Conservation (phyloP, 2,329 filamentous ascomycete species). For the Calonectria pteridis region DNA sequence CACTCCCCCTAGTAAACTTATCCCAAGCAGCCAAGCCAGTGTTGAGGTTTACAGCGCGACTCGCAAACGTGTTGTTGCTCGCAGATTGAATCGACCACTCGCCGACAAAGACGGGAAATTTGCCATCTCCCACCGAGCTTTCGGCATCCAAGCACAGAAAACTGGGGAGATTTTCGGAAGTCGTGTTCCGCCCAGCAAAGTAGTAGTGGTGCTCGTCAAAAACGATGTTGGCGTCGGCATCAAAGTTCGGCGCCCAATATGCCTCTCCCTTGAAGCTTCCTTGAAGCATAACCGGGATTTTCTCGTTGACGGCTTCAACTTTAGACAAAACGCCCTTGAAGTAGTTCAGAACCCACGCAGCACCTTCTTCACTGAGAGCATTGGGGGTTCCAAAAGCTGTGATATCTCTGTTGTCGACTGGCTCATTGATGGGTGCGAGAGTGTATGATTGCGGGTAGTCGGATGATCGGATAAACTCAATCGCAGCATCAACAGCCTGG, state of each 20-base stretch:
- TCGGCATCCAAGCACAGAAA: conserved; percentile 20
- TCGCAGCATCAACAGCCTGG: conserved; percentile 15
- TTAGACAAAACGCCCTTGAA: conserved; percentile 21
- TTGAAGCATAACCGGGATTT: conserved; percentile 26
- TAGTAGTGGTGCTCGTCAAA: conserved; percentile 23
- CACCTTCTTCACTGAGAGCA: conserved; percentile 13
- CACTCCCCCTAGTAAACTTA: conserved; percentile 6
- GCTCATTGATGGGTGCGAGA: conserved; percentile 22
- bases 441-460: not conserved
- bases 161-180: not conserved
- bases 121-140: not conserved
- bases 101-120: conserved; percentile 27
- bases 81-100: conserved; percentile 26
- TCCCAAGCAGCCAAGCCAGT: conserved; percentile 5
- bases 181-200: conserved; percentile 13
- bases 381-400: conserved; percentile 6
- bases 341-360: conserved; percentile 20
- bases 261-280: conserved; percentile 18
- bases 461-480: conserved; percentile 21
- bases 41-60: conserved; percentile 10
- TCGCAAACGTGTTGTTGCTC: conserved; percentile 12
- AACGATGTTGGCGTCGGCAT: conserved; percentile 11
- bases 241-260: conserved; percentile 22
- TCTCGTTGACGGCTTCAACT: conserved; percentile 1
- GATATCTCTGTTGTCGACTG: conserved; percentile 15